Evolutionary conservation across 169 alveolate genomes (phyloP).

Genomic region (Plasmodium gonderi): DNA sequence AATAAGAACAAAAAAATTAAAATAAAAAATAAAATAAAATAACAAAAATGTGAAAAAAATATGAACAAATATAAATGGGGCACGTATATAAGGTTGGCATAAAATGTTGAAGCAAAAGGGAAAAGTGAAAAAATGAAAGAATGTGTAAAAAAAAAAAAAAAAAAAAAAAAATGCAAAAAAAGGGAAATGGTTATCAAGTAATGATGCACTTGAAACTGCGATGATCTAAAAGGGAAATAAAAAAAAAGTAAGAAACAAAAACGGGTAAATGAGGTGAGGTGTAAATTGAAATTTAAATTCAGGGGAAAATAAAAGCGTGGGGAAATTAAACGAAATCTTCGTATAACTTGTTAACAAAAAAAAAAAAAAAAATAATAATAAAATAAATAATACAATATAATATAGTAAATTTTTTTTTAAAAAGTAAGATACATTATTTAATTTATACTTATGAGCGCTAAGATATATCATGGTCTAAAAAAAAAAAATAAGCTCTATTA

Average conservation of each 20-base stretch:
- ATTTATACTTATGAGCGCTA: slow-evolving; percentile 7
- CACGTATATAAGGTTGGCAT: not conserved
- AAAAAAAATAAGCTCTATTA: not conserved
- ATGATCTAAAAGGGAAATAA: not conserved
- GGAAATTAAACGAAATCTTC: slow-evolving; percentile 7
- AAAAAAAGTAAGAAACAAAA: not conserved
- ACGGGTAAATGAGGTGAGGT: not conserved
- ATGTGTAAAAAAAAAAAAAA: not conserved
- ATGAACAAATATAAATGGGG: not conserved
- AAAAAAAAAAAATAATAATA: slow-evolving; percentile 13
- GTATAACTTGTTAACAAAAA: not conserved
- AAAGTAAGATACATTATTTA: slow-evolving; percentile 1
- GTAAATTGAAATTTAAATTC: not conserved
- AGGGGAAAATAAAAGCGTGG: slow-evolving; percentile 1
- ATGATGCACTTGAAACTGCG: not conserved
- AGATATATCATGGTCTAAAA: not conserved
- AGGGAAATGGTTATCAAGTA: not conserved
- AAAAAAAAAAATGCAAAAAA: not conserved
- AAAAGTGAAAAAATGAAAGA: not conserved
- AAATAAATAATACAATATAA: too few relatives aligned
- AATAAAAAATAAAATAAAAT: not conserved
- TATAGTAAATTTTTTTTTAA: not conserved
- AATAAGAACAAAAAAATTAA: not conserved
- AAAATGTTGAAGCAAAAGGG: not conserved
- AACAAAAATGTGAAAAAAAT: not conserved